Evolutionary conservation across 805 yeast genomes (phyloP), one percentile per base, ranked within the genome.

Genomic region (Hanseniaspora taiwanica): DNA sequence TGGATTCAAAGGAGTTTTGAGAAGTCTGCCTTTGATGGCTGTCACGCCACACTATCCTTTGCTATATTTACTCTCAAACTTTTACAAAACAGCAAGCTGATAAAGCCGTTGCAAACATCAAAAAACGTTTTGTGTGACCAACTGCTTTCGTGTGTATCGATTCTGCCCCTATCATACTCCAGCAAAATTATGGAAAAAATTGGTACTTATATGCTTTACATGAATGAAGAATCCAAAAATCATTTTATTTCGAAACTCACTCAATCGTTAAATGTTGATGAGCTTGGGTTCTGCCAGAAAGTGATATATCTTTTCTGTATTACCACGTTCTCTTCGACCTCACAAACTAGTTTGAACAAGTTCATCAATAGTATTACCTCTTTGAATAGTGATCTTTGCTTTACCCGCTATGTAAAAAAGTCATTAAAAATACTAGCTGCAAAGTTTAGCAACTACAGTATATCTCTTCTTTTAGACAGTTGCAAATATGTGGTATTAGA

Each of bases 1-100:
- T 77, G 74, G 67, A 44, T 74, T 7, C 32, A 61, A 2, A 48
- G 55, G 14, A 56, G 75, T 37, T 63, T 65, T 3, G 56, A 59
- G 1, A 70, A 64, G 24, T 49, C 54, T 2, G 53, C 70, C 37
- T 54, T 76, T 12, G 48, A 59, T 38, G 68, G 74, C 1, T 65
- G 60, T 18, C 17, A 19, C 2, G 59, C 71, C 1, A 46, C 51
- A 3, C 19, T 49, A 1, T 56, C 54, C 18, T 55, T 68, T 17
- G 50, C 66, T 3, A 48, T 47, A 12, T 51, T 72, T 3, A 43
- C 64, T 6, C 41, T 68, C 6, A 43, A 44, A 14, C 42, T 67
- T 27, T 41, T 66, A 23, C 45, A 45, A 3, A 38, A 43, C 23
- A 58, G 51, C 17, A 47, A 57, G 27, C 48, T 52, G 4, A 48